Percentiles rank a stretch among this genome's conserved stretches.
Conservation (phyloP, 352 stramenopile species). For the Phytopythium oedochilum region DNA sequence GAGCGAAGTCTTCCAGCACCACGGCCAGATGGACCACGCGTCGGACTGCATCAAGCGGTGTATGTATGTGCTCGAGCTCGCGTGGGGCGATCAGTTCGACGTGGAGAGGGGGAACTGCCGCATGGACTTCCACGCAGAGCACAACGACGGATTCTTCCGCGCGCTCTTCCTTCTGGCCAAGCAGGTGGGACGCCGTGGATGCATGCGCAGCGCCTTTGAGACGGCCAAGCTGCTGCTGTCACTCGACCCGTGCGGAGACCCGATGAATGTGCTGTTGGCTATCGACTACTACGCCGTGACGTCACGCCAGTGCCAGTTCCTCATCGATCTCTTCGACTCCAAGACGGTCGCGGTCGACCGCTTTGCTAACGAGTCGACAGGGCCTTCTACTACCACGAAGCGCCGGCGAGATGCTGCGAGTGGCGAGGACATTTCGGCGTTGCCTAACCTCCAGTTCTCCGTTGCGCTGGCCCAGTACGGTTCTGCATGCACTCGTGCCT, state of each 20-base stretch:
- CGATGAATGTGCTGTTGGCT: conserved; percentile 73
- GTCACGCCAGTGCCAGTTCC: conserved; percentile 74
- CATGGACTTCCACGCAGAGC: conserved; percentile 75
- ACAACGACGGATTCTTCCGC: conserved; percentile 75
- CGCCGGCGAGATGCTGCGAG: conserved; percentile 5
- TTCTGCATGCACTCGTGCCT: background rate
- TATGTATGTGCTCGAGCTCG: conserved; percentile 79
- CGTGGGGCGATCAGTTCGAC: conserved; percentile 82
- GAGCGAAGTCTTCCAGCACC: conserved; percentile 85
- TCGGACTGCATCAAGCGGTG: conserved; percentile 83
- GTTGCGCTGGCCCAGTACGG: conserved; percentile 67
- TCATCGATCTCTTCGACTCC: conserved; percentile 55
- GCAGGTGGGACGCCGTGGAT: conserved; percentile 75
- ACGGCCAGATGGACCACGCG: conserved; percentile 84
- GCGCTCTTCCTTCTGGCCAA: conserved; percentile 81
- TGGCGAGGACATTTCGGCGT: conserved; percentile 30
- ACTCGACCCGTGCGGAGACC: conserved; percentile 75
- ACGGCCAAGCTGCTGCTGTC: conserved; percentile 67
- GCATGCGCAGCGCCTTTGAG: conserved; percentile 84
- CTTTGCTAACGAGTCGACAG: conserved; percentile 11
- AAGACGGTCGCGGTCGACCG: conserved; percentile 63
- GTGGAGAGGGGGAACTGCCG: conserved; percentile 75
- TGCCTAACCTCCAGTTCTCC: conserved; percentile 77
- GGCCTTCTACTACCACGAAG: conserved; percentile 6
- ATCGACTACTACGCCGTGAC: conserved; percentile 85